Conservation (phyloP, 371 early-diverging fungal species). For the Mortierella sp. region DNA sequence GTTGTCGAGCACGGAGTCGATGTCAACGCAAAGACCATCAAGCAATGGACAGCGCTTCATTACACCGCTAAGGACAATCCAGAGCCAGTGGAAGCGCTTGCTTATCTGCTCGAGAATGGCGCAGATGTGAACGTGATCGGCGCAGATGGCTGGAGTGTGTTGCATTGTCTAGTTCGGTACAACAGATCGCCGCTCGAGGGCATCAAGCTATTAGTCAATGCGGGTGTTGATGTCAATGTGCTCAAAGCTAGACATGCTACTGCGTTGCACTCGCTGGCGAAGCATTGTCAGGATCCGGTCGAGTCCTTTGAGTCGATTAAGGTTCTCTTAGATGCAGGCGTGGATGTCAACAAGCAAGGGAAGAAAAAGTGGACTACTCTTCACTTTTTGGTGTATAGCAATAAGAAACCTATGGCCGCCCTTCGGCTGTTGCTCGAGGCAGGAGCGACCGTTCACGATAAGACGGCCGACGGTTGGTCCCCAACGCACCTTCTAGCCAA, state of each 20-base stretch:
- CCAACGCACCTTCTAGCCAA: constrained; percentile 50
- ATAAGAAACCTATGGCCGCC: constrained; percentile 44
- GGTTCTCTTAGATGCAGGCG: constrained; percentile 38
- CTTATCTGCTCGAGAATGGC: constrained; percentile 41
- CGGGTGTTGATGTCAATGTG: constrained; percentile 49
- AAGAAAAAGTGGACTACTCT: constrained; percentile 52
- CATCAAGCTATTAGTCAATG: constrained; percentile 39
- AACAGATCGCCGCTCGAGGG: constrained; percentile 44
- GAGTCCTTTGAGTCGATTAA: constrained; percentile 47
- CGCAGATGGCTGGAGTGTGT: constrained; percentile 49
- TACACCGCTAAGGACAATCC: constrained; percentile 56
- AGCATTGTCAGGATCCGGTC: constrained; percentile 48
- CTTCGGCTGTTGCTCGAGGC: constrained; percentile 40
- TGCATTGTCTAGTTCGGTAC: constrained; percentile 51
- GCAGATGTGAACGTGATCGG: constrained; percentile 54
- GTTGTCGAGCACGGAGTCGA: constrained; percentile 51
- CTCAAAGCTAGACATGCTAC: constrained; percentile 51
- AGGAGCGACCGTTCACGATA: constrained; percentile 46
- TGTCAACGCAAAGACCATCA: constrained; percentile 49
- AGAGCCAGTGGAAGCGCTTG: constrained; percentile 45
- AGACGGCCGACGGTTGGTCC: constrained; percentile 52
- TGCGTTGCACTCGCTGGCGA: constrained; percentile 48
- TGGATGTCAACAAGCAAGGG: constrained; percentile 50
- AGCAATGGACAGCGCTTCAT: constrained; percentile 50
- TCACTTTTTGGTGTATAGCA: constrained; percentile 50